Percentiles rank a stretch among this genome's conserved stretches.
These are phyloP conservation scores for Solanum chilense DNA, from an alignment of 257 asterid genomes.

Conservation along the genomic window DNA sequence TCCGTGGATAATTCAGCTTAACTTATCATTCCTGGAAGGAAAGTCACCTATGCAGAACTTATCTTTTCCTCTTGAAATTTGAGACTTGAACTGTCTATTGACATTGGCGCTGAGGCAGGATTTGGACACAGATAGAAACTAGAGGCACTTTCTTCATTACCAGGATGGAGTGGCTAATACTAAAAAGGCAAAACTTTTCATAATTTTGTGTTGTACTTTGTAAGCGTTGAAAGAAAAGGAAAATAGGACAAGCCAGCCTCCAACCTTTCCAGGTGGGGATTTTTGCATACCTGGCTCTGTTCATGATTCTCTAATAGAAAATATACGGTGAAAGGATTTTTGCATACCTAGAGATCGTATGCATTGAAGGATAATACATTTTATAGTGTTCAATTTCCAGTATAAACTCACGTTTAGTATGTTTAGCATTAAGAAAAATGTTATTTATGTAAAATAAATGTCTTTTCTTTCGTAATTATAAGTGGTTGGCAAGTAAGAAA, in stretches of 20 bases:
- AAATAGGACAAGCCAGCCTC: background rate
- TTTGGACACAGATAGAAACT: background rate
- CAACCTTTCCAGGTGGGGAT: background rate
- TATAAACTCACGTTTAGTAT: background rate
- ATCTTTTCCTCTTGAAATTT: background rate
- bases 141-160: background rate
- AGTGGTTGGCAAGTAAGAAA: background rate
- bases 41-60: background rate
- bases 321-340: background rate
- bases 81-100: background rate
- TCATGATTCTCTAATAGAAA: background rate
- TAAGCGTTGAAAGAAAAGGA: background rate
- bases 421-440: background rate
- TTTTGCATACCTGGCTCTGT: background rate
- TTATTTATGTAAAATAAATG: background rate
- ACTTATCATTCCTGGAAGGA: background rate
- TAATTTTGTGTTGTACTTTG: background rate
- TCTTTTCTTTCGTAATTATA: background rate
- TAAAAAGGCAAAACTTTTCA: background rate
- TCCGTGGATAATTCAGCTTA: conserved; percentile 17
- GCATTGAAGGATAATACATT: background rate
- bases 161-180: background rate
- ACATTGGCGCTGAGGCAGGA: background rate
- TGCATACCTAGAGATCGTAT: background rate
- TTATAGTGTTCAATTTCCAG: background rate